Evolutionary conservation across 371 early-diverging fungal species (phyloP), one percentile per base, ranked within the genome.

Genomic region (Nematocida minor): DNA sequence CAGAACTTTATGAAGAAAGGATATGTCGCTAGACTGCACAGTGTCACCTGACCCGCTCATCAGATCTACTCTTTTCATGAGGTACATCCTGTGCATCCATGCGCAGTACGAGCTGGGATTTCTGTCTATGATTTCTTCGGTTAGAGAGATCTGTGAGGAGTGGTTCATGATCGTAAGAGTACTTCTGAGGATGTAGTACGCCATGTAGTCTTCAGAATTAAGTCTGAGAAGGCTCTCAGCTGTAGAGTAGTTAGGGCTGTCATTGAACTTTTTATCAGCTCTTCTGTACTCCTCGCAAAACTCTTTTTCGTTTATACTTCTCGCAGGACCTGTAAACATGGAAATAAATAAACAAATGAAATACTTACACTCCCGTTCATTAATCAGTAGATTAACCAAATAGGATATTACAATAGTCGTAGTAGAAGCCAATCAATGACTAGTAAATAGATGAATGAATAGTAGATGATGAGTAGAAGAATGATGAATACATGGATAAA

Each of bases 81-180:
- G 38, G 47, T 44, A 66, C 40, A 25, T 49, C 40, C 84, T 74
- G 49, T 84, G 80, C 40, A 55, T 25, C 84, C 84, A 84, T 31
- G 71, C 46, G 18, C 47, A 41, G 36, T 80, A 81, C 0, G 82
- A 79, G 40, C 80, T 82, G 4, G 84, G 82, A 79, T 84, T 81
- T 2, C 27, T 34, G 49, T 40, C 60, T 4, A 84, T 63, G 16
- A 80, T 42, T 7, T 54, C 55, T 40, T 70, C 51, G 25, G 66
- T 82, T 4, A 82, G 32, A 36, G 48, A 18, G 25, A 82, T 48
- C 46, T 82, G 80, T 18, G 46, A 48, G 20, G 57, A n/a, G 3
- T 54, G 22, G 22, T 54, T 55, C 20, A 41, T 38, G 16, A 57
- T 14, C 6, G 38, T 22, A 32, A 79, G 51, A n/a, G 29, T 2